Evolutionary conservation across 2,329 filamentous ascomycete species (phyloP), one percentile per base, ranked within the genome.

Genomic region (Falciphora oryzae): DNA sequence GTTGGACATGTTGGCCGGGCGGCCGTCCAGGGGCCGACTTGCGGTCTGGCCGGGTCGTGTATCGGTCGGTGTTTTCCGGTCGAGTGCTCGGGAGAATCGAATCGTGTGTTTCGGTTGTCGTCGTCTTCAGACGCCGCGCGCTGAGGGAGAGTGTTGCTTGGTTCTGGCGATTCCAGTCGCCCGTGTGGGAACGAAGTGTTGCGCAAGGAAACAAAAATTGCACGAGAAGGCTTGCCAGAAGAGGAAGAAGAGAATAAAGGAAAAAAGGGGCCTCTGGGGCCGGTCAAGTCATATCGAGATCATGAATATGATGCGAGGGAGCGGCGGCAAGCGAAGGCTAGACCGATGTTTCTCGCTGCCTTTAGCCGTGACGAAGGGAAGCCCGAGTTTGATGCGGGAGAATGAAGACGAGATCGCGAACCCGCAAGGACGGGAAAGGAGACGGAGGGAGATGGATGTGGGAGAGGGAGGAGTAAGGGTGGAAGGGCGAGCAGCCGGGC

Each of bases 141-240:
- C 22, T 53, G 44, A 53, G n/a, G 22, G 22, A 38, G 14, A 38
- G 27, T 38, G 27, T n/a, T 35, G 25, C 7, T 63, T 31, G 10
- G 57, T 69, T 62, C 64, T 64, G 71, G 79, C 80, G 79, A 81
- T 73, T 75, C 78, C 78, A 80, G 79, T 78, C 77, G 77, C 78
- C 28, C 44, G 18, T 53, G 32, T 67, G 63, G 67, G 66, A 73
- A 69, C 69, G 68, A 66, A 74, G 72, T 28, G 29, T 65, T 68
- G 68, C 66, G 68, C 69, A 69, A 69, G 65, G 66, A 67, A 66
- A 69, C 69, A 68, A 69, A 67, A 72, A 69, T 71, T 63, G 70
- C 70, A 72, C 44, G 44, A 25, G 44, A 53, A 25, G 22, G 44
- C 44, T 53, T 53, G 44, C 44, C 44, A 65, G 59, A 28, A 57